Evolutionary conservation across 768 basidiomycete genomes (phyloP), one percentile per base, ranked within the genome.

Genomic region (Cubamyces lactineus): DNA sequence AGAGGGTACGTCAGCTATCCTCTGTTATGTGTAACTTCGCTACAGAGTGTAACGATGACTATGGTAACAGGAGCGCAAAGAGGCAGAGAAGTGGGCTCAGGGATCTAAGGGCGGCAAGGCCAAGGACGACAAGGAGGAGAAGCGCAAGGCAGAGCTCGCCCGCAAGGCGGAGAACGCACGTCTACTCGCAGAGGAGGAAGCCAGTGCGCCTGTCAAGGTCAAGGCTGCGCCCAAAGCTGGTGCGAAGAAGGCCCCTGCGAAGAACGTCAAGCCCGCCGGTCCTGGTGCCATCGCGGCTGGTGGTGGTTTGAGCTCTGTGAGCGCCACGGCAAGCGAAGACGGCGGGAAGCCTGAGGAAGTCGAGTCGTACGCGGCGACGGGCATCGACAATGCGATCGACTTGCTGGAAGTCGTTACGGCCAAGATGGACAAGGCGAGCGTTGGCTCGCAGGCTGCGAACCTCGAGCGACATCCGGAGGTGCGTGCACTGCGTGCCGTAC

Each of bases 401-500:
- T 80, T 96, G 57, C 73, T 97, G 63, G 91, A 93, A 60, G 83
- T 94, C 4, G 93, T 96, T 26, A 96, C 86, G 49, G 91, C 92
- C 3, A 95, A 94, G 82, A 88, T 85, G 84, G 95, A 96, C 74
- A 96, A 96, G 77, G 92, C 92, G 1, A 92, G 91, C 67, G 79
- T 96, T 38, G 94, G 95, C 0, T 85, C 87, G 61, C 89, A 91
- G 73, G 94, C 95, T 15, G 92, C 92, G 53, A 82, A 84, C 41
- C 83, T 97, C 39, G 94, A 97, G 77, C 83, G 82, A 57, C 95
- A 97, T 81, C 95, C 95, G 53, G 95, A 97, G 86, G 93, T 94
- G 69, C 50, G 83, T 50, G 64, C 60, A n/a, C 30, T 49, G n/a
- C 42, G 38, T n/a, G 46, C 51, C 24, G 19, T 17, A 5, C 26